Evolutionary conservation across 2,329 filamentous ascomycete genomes (phyloP), one percentile per base, ranked within the genome.

Genomic region (Diaporthe australafricana): DNA sequence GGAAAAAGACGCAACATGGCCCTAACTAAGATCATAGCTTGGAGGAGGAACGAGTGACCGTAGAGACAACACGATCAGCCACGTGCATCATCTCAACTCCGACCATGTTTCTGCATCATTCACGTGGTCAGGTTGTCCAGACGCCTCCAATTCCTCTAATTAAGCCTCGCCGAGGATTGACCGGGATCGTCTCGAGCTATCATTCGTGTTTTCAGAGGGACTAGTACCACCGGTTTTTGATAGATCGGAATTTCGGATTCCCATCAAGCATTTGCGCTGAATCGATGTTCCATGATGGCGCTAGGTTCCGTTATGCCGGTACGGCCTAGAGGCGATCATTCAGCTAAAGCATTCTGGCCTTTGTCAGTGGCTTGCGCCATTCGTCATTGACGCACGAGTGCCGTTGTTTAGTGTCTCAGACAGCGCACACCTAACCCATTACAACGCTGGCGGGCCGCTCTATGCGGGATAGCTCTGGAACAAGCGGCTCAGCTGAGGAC

Each of bases 381-480:
- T 57, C 70, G 70, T 71, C 70, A 71, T 71, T 50, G 63, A 69
- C 27, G 57, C 60, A 27, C 40, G 22, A 55, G n/a, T 65, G 35
- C 68, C 40, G 57, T 22, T 47, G 12, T 2, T 56, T 56, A 70
- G 68, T 60, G 66, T 69, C 53, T 69, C 66, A 50, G 53, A 48
- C 20, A 57, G 20, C 42, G n/a, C 52, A 47, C 42, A 62, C 27
- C 56, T 65, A 65, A 53, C 57, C 56, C 55, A 48, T 66, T 55
- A 38, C 68, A 65, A 47, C 40, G 30, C 38, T 66, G 60, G 50
- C 17, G 17, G 40, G 11, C 50, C 20, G 57, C 50, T 55, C 30
- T 27, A 38, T 35, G n/a, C 27, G 65, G 45, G 16, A 47, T 55
- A 30, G 63, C 70, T 45, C 30, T 40, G 20, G 20, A 47, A 38